These are phyloP conservation scores for Penicillium antarcticum DNA, from an alignment of 495 filamentous ascomycete species.

Conservation along the genomic window DNA sequence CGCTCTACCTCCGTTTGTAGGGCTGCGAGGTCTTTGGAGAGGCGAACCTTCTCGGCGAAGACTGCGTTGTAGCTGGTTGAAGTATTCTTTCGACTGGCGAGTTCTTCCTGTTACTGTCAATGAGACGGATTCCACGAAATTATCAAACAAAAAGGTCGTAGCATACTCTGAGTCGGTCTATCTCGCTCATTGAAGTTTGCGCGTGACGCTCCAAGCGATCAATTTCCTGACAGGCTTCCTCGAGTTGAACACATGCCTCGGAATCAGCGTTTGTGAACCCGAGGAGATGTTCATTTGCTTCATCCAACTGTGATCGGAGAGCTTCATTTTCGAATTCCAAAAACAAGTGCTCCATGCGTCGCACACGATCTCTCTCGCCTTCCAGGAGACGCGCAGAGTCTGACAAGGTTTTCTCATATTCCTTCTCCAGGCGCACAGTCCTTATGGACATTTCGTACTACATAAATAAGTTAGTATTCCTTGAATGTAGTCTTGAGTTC, in stretches of 20 bases:
- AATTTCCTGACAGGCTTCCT: conserved; percentile 52
- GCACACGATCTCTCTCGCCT: conserved; percentile 62
- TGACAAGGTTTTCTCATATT: conserved; percentile 58
- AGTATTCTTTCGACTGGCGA: conserved; percentile 57
- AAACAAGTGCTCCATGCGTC: conserved; percentile 63
- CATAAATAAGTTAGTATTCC: conserved; percentile 9
- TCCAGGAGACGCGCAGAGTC: conserved; percentile 59
- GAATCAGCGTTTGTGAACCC: conserved; percentile 47
- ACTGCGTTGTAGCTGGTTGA: conserved; percentile 66
- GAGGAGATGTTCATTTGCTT: conserved; percentile 50
- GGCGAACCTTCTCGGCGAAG: conserved; percentile 70
- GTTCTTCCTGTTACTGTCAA: conserved; percentile 54
- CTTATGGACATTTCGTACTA: conserved; percentile 45
- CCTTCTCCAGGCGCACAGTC: conserved; percentile 56
- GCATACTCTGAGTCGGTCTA: conserved; percentile 64
- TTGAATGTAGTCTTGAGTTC: background rate
- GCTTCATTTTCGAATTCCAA: conserved; percentile 69
- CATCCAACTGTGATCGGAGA: conserved; percentile 56
- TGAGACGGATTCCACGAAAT: background rate
- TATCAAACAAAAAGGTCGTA: background rate
- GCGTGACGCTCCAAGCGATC: conserved; percentile 53
- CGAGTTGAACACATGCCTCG: conserved; percentile 55
- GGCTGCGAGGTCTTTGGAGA: conserved; percentile 66
- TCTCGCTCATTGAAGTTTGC: conserved; percentile 58
- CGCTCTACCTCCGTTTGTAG: conserved; percentile 78